phyloP scores from a whole-genome alignment of 306 rosid species.

The Fagus sylvatica region DNA sequence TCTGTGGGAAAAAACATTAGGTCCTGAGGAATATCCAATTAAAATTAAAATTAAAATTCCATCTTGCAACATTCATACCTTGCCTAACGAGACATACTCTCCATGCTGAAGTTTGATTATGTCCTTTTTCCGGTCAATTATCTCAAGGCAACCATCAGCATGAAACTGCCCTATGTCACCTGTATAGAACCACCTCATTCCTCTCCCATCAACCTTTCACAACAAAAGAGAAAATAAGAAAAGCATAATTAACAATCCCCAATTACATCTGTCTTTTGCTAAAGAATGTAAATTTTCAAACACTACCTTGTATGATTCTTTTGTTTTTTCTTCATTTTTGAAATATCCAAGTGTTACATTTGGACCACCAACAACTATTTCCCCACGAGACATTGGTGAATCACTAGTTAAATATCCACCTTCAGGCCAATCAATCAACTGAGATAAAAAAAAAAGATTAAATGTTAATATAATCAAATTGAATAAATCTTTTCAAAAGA shows the following conservation, averaged over 20 bases:
- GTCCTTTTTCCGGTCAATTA: conserved; percentile 94
- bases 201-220: conserved; percentile 78
- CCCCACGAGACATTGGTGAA: conserved; percentile 89
- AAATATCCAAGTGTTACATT: conserved; percentile 90
- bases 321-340: conserved; percentile 90
- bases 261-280: not conserved
- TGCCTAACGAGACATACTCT: conserved; percentile 95
- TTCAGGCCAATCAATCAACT: conserved; percentile 92
- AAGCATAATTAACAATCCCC: conserved; percentile 10
- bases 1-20: conserved; percentile 54
- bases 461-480: conserved; percentile 10
- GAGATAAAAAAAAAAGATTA: conserved; percentile 30
- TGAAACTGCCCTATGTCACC: conserved; percentile 91
- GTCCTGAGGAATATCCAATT: conserved; percentile 11
- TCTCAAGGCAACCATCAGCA: conserved; percentile 91
- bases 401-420: conserved; percentile 78
- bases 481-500: not conserved
- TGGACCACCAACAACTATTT: conserved; percentile 92
- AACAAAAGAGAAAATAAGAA: conserved; percentile 13
- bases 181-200: conserved; percentile 92
- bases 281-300: conserved; percentile 10
- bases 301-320: conserved; percentile 83
- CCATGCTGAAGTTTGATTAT: conserved; percentile 98
- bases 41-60: conserved; percentile 10
- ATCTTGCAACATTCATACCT: conserved; percentile 50